These are phyloP conservation scores for Elsinoe perseae DNA, from an alignment of 2,329 filamentous ascomycete genomes.

Conservation along the genomic window DNA sequence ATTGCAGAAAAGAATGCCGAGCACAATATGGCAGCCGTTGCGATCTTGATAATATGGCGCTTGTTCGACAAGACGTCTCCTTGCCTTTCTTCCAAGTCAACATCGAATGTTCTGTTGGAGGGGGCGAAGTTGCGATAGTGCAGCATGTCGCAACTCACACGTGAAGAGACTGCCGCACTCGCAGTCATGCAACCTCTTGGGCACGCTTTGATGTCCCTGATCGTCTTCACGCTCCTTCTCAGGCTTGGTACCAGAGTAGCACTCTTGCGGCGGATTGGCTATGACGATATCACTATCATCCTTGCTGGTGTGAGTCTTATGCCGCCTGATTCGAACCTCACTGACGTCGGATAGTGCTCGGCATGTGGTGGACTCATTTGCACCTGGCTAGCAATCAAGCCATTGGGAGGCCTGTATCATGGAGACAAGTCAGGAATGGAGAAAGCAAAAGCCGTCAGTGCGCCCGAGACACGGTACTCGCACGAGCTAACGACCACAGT, in stretches of 20 bases:
- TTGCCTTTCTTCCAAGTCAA: not conserved
- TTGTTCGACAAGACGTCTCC: not conserved
- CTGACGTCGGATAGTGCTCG: not conserved
- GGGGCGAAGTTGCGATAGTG: not conserved
- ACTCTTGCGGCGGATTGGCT: not conserved
- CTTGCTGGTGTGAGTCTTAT: not conserved
- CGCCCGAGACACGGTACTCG: not conserved
- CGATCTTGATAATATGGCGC: too few species aligned
- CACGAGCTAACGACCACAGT: not conserved
- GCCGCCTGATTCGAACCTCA: too few species aligned
- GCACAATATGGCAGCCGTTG: not conserved
- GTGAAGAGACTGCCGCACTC: not conserved
- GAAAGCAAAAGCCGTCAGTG: not conserved
- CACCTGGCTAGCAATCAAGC: not conserved
- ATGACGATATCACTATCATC: not conserved
- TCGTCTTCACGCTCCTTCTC: not conserved
- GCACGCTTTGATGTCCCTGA: not conserved
- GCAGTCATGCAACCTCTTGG: not conserved
- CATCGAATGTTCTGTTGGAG: too few species aligned
- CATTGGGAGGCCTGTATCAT: not conserved
- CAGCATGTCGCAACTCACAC: not conserved
- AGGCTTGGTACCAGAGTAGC: not conserved
- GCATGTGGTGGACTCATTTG: not conserved
- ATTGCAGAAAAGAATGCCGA: not conserved
- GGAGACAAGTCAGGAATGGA: not conserved